A percentile compares a stretch with the other conserved stretches of the same genome.
Conservation (phyloP, 2,329 filamentous ascomycete genomes). For the Xylariomycetidae sp. region DNA sequence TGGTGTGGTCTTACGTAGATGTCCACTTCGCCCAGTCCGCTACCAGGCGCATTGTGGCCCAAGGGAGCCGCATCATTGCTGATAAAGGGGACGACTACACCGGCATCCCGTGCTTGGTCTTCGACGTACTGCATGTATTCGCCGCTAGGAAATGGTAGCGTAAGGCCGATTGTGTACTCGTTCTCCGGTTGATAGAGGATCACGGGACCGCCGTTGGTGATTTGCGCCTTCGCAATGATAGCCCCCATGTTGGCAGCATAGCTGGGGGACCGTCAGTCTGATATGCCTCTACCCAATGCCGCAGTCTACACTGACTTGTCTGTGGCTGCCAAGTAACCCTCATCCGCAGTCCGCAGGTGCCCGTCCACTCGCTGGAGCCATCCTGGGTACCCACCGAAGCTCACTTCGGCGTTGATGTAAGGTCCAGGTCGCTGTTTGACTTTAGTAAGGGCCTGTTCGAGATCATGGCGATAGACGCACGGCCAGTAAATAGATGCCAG, state of each 20-base stretch:
- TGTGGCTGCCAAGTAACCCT: conserved; percentile 58
- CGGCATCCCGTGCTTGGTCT: conserved; percentile 51
- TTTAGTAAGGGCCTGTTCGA: background rate
- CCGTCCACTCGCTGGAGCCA: conserved; percentile 67
- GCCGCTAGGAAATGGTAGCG: conserved; percentile 53
- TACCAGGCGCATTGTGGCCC: conserved; percentile 60
- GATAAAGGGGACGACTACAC: conserved; percentile 68
- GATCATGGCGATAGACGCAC: conserved; percentile 7
- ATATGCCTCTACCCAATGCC: background rate
- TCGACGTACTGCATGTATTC: conserved; percentile 47
- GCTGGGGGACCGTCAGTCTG: conserved; percentile 22
- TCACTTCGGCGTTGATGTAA: conserved; percentile 70
- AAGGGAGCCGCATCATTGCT: conserved; percentile 61
- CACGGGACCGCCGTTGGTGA: conserved; percentile 74
- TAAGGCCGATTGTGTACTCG: conserved; percentile 48
- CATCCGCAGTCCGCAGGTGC: conserved; percentile 53
- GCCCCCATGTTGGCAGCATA: conserved; percentile 56
- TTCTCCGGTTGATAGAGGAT: conserved; percentile 78
- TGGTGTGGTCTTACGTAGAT: no score
- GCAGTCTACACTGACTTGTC: background rate
- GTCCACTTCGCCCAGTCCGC: conserved; percentile 40
- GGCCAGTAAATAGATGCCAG: conserved; percentile 68
- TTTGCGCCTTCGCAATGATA: conserved; percentile 68
- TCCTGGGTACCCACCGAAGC: conserved; percentile 72
- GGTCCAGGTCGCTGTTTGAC: conserved; percentile 44